Percentiles rank a stretch among this genome's conserved stretches.
Evolutionary conservation across 2,329 filamentous ascomycete species (phyloP).

Genomic region (Botrytis pseudocinerea): DNA sequence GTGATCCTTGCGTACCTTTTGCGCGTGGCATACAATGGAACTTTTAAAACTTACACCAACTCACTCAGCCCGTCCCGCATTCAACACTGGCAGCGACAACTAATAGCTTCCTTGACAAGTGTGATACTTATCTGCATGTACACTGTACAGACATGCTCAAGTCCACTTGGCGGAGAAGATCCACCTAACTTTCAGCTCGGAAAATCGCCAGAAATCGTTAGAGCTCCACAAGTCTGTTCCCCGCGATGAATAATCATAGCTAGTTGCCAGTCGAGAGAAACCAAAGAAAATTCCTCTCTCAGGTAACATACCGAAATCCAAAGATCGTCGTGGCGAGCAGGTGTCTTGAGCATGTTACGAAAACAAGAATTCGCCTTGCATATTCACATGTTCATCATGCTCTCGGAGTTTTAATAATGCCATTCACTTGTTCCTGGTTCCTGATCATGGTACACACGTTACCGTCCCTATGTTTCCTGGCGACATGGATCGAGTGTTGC

Average conservation of each 20-base stretch:
- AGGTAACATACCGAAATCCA: neutral
- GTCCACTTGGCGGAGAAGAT: neutral
- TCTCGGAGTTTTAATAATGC: neutral
- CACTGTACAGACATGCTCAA: neutral
- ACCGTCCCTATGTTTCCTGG: neutral
- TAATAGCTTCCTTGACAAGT: neutral
- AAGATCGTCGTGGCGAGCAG: neutral
- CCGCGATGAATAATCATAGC: too few relatives aligned
- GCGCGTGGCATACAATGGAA: neutral
- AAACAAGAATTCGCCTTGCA: neutral
- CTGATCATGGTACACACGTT: neutral
- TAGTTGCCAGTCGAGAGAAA: neutral
- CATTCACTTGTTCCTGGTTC: slow-evolving; percentile 12
- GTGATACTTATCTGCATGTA: neutral
- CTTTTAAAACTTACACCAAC: neutral
- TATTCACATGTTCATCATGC: neutral
- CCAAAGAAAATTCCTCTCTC: neutral
- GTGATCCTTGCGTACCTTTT: neutral
- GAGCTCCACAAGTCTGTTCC: neutral
- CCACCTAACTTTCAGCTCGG: slow-evolving; percentile 3
- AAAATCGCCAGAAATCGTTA: neutral
- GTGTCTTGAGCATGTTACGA: neutral
- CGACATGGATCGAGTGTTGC: neutral
- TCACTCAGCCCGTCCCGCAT: neutral
- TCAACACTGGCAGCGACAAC: neutral